phyloP scores from a whole-genome alignment of 2,329 filamentous ascomycete species.

The Epichloe uncinata region DNA sequence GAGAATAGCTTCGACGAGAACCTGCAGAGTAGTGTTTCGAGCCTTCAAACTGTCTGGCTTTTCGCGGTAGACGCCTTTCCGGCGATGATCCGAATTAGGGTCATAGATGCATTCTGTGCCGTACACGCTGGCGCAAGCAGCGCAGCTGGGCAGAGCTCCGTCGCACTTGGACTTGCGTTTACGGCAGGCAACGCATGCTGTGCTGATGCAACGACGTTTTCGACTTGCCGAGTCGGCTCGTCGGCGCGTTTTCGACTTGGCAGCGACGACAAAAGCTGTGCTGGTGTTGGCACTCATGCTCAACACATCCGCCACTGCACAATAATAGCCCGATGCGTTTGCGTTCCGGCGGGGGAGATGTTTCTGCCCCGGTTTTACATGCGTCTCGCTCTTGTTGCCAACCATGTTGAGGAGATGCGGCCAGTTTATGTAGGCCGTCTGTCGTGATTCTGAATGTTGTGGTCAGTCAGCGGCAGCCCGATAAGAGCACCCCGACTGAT shows the following conservation, averaged over 20 bases:
- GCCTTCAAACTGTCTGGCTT: constrained; percentile 83
- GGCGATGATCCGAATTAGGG: constrained; percentile 86
- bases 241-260: constrained; percentile 38
- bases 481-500: not conserved
- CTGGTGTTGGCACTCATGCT: not conserved
- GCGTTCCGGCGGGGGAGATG: not conserved
- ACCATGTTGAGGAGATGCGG: constrained; percentile 1
- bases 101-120: constrained; percentile 86
- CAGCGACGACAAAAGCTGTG: constrained; percentile 9
- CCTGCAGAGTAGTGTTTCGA: constrained; percentile 74
- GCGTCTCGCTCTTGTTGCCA: not conserved
- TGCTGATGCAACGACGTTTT: constrained; percentile 70
- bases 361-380: not conserved
- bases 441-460: not conserved
- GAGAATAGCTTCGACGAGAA: constrained; percentile 83
- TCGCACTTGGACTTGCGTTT: constrained; percentile 82
- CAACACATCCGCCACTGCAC: not conserved
- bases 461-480: not conserved
- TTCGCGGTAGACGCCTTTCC: constrained; percentile 94
- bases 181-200: constrained; percentile 73
- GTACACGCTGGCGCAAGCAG: constrained; percentile 92
- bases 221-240: constrained; percentile 33
- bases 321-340: not conserved
- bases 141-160: constrained; percentile 79
- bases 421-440: not conserved